These are phyloP conservation scores for Crithidia thermophila DNA, from an alignment of 208 protist species.

Conservation along the genomic window DNA sequence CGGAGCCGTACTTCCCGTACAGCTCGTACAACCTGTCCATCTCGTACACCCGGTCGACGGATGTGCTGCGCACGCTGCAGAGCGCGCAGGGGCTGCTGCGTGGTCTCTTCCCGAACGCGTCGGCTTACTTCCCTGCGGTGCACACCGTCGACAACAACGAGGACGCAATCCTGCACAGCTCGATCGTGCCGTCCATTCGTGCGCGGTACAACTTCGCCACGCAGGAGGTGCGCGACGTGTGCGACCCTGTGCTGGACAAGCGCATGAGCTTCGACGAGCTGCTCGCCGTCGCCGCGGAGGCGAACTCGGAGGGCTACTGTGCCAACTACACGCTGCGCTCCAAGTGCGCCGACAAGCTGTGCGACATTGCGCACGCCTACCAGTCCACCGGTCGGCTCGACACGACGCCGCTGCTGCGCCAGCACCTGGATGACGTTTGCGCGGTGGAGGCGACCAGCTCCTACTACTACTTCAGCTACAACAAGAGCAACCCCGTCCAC, in stretches of 20 bases:
- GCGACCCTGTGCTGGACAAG: slow-evolving; percentile 30
- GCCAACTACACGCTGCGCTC: slow-evolving; percentile 31
- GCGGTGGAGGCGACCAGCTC: slow-evolving; percentile 30
- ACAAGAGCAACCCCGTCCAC: slow-evolving; percentile 41
- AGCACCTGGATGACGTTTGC: slow-evolving; percentile 41
- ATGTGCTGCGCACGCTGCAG: slow-evolving; percentile 60
- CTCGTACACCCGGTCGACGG: slow-evolving; percentile 60
- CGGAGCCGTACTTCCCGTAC: slow-evolving; percentile 33
- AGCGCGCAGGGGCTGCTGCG: slow-evolving; percentile 44
- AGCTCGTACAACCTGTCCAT: slow-evolving; percentile 48
- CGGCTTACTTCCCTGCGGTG: slow-evolving; percentile 47
- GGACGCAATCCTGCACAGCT: slow-evolving; percentile 38
- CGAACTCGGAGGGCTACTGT: slow-evolving; percentile 43
- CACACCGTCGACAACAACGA: slow-evolving; percentile 37
- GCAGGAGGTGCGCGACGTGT: slow-evolving; percentile 19
- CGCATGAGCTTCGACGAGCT: slow-evolving; percentile 30
- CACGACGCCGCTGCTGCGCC: slow-evolving; percentile 26
- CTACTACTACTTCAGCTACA: slow-evolving; percentile 46
- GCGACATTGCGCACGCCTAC: slow-evolving; percentile 62
- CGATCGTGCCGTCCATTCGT: slow-evolving; percentile 21
- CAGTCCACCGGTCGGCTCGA: slow-evolving; percentile 34
- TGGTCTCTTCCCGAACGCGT: slow-evolving; percentile 42
- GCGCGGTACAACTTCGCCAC: slow-evolving; percentile 29
- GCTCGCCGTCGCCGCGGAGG: slow-evolving; percentile 36
- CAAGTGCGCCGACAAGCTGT: slow-evolving; percentile 47